phyloP scores from a whole-genome alignment of 495 filamentous ascomycete genomes.

The Podospora conica region DNA sequence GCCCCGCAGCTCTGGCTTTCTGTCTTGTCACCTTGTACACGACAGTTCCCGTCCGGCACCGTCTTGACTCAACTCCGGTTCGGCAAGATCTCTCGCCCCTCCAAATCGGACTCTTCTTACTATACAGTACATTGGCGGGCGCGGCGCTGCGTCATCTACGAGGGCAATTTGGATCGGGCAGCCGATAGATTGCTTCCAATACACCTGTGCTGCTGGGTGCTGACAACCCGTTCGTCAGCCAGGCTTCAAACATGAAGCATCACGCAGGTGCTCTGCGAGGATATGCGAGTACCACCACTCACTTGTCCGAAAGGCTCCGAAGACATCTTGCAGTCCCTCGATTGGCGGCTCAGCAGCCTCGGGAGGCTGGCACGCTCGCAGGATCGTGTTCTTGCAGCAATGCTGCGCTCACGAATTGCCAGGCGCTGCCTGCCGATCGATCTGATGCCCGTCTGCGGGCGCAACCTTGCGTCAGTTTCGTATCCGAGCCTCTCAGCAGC shows the following conservation, averaged over 20 bases:
- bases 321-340: neutral
- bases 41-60: neutral
- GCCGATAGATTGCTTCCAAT: slow-evolving; percentile 9
- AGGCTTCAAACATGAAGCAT: neutral
- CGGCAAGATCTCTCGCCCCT: slow-evolving; percentile 1
- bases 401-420: neutral
- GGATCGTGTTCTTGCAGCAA: slow-evolving; percentile 1
- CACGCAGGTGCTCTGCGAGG: neutral
- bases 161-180: slow-evolving; percentile 10
- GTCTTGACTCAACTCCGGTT: slow-evolving; percentile 1
- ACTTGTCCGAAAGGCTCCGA: slow-evolving; percentile 6
- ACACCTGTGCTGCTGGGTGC: neutral
- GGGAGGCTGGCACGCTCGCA: neutral
- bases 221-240: slow-evolving; percentile 2
- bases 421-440: slow-evolving; percentile 5
- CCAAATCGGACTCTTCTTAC: neutral
- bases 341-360: neutral
- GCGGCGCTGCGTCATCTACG: slow-evolving; percentile 7
- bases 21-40: neutral
- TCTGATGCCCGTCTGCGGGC: slow-evolving; percentile 11
- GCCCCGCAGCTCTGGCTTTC: neutral
- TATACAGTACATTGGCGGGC: neutral
- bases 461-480: neutral
- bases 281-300: neutral
- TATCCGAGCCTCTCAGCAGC: slow-evolving; percentile 10